Evolutionary conservation across 2,329 filamentous ascomycete genomes (phyloP).

Genomic region (Fusarium nanum): DNA sequence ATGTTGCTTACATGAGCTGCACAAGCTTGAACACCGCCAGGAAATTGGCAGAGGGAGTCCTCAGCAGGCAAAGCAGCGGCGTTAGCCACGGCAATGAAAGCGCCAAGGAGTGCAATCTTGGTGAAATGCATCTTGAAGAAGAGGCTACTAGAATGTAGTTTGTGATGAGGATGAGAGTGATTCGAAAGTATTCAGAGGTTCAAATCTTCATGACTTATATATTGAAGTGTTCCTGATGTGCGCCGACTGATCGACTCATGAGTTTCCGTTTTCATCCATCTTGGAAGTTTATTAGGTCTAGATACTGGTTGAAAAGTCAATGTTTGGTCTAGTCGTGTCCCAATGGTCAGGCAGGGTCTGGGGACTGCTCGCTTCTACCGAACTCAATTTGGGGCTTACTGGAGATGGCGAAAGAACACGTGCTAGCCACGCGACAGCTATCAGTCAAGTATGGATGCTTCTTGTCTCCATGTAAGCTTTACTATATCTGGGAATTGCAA

Average conservation of each 20-base stretch:
- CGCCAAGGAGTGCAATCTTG: conserved; percentile 12
- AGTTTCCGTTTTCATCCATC: conserved; percentile 1
- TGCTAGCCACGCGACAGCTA: neutral
- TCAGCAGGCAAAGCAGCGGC: conserved; percentile 11
- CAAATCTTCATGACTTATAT: conserved; percentile 6
- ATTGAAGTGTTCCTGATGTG: neutral
- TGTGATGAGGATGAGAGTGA: neutral
- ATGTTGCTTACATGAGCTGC: conserved; percentile 1
- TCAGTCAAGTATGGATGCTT: neutral
- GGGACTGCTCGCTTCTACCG: too few species aligned
- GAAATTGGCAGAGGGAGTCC: neutral
- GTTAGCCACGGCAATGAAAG: conserved; percentile 9
- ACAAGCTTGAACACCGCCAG: conserved; percentile 2
- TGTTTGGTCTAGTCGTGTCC: neutral
- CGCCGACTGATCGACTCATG: neutral
- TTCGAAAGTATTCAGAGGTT: neutral
- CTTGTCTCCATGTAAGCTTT: rapidly evolving
- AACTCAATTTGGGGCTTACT: conserved; percentile 1
- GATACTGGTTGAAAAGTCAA: conserved; percentile 9
- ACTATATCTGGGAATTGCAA: neutral
- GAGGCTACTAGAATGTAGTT: neutral
- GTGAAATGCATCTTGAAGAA: conserved; percentile 9
- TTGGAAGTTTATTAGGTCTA: neutral
- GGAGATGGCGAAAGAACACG: neutral
- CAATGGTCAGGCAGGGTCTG: neutral